These are phyloP conservation scores for Hyaloscypha bicolor DNA, from an alignment of 495 filamentous ascomycete genomes.

Conservation along the genomic window DNA sequence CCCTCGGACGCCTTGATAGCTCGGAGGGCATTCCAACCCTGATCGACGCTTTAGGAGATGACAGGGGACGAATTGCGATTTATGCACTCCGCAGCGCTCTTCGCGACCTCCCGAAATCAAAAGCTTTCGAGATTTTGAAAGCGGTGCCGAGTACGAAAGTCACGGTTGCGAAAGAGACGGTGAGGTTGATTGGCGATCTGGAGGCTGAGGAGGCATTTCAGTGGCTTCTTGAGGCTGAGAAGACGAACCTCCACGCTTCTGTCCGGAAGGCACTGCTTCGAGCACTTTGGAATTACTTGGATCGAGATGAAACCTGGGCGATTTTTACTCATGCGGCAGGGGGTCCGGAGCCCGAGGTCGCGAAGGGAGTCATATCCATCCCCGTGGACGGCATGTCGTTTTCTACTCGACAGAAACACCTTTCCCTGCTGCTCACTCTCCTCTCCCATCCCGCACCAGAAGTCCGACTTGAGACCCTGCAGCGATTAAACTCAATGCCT, in stretches of 20 bases:
- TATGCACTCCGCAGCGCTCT: constrained; percentile 5
- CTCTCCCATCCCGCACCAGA: not conserved
- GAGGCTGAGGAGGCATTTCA: constrained; percentile 7
- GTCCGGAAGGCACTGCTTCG: constrained; percentile 5
- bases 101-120: not conserved
- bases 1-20: constrained; percentile 5
- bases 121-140: constrained; percentile 4
- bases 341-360: not conserved
- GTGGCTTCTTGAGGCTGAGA: constrained; percentile 1
- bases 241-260: constrained; percentile 7
- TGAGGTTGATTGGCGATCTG: constrained; percentile 12
- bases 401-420: not conserved
- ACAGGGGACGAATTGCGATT: constrained; percentile 11
- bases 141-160: constrained; percentile 8
- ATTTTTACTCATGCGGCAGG: not conserved
- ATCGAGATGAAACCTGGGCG: constrained; percentile 8
- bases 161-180: constrained; percentile 13
- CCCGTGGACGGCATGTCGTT: not conserved
- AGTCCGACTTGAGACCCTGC: constrained; percentile 7
- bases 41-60: constrained; percentile 8
- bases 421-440: not conserved
- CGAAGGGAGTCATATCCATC: constrained; percentile 8
- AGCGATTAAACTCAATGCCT: not conserved
- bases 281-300: constrained; percentile 3
- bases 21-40: not conserved